Evolutionary conservation across 1,284 basidiomycete genomes (phyloP).

Genomic region (Ustilago bromivora): DNA sequence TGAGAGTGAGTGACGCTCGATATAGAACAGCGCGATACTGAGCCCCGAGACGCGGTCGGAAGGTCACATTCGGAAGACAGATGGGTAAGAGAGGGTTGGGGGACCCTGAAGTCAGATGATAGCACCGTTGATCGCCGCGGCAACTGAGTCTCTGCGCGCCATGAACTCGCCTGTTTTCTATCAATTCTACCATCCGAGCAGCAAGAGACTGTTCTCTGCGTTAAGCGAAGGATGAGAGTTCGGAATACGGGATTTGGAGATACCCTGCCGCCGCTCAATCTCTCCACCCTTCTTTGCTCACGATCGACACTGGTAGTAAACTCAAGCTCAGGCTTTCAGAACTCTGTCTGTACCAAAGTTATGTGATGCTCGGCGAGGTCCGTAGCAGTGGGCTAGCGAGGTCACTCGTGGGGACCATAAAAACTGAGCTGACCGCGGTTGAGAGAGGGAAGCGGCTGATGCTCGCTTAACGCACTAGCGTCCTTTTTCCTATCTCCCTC

Average conservation of each 20-base stretch:
- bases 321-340: not conserved
- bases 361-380: not conserved
- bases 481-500: not conserved
- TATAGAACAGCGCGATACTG: not conserved
- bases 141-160: not conserved
- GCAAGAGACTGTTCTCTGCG: too few species aligned
- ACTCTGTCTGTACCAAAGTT: too few species aligned
- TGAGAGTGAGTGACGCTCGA: not conserved
- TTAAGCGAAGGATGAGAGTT: constrained; percentile 1
- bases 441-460: not conserved
- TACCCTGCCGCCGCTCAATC: not conserved
- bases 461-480: constrained; percentile 16
- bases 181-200: not conserved
- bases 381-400: not conserved
- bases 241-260: not conserved
- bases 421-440: not conserved
- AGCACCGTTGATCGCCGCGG: not conserved
- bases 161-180: not conserved
- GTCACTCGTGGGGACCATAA: not conserved
- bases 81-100: not conserved
- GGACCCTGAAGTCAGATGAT: constrained; percentile 2
- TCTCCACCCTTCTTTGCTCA: not conserved
- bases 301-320: not conserved
- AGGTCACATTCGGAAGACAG: not conserved
- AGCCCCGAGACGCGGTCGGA: not conserved